These are phyloP conservation scores for Starmerella tilneyi DNA, from an alignment of 805 yeast species.

Conservation along the genomic window DNA sequence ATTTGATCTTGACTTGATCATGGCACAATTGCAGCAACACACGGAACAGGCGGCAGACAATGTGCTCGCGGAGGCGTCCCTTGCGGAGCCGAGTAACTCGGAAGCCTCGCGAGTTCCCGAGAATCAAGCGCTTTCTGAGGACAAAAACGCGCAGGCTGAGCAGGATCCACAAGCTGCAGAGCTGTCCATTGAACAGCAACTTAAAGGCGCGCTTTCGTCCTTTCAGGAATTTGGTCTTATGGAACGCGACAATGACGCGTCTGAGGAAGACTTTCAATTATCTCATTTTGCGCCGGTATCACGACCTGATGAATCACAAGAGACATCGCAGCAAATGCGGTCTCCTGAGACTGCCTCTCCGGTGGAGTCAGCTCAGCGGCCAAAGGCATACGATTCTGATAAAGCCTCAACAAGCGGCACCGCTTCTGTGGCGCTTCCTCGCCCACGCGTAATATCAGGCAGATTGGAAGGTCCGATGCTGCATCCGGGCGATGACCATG, in stretches of 20 bases:
- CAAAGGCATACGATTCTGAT: no score
- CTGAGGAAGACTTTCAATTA: conserved; percentile 5
- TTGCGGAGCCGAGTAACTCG: background rate
- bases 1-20: conserved; percentile 25
- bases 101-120: no score
- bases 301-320: background rate
- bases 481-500: no score
- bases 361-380: no score
- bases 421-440: no score
- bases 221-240: conserved; percentile 15
- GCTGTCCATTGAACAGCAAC: conserved; percentile 24
- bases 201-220: conserved; percentile 27
- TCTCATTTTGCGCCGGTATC: conserved; percentile 8
- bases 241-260: conserved; percentile 7
- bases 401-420: no score
- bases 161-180: conserved; percentile 7
- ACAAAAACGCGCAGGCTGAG: background rate
- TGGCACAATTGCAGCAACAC: conserved; percentile 25
- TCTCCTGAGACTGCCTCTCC: no score
- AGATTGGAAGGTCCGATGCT: no score
- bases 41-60: conserved; percentile 12
- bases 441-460: no score
- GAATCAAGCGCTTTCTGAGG: background rate
- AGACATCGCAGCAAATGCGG: background rate
- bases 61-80: background rate